phyloP scores from a whole-genome alignment of 768 basidiomycete genomes.

The Omphalotus guepiniiformis region DNA sequence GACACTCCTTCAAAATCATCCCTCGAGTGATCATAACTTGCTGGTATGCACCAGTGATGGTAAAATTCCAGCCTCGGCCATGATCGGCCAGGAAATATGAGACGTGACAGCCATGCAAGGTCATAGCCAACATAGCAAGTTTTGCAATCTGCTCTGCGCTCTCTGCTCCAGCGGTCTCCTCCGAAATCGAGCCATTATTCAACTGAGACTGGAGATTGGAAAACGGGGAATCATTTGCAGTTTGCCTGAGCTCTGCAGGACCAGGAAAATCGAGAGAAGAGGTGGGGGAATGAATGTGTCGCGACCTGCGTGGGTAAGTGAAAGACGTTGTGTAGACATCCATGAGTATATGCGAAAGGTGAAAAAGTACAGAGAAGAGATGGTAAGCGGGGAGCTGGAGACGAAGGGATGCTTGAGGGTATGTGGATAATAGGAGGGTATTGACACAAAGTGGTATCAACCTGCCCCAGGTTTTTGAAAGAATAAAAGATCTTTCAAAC shows the following conservation, averaged over 20 bases:
- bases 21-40: slow-evolving; percentile 90
- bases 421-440: slow-evolving; percentile 43
- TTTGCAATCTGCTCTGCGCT: slow-evolving; percentile 21
- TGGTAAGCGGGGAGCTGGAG: slow-evolving; percentile 15
- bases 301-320: slow-evolving; percentile 82
- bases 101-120: slow-evolving; percentile 78
- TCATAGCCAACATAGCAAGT: slow-evolving; percentile 74
- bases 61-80: slow-evolving; percentile 80
- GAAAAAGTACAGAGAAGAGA: slow-evolving; percentile 17
- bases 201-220: slow-evolving; percentile 29
- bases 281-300: slow-evolving; percentile 59
- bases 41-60: slow-evolving; percentile 86
- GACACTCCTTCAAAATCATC: slow-evolving; percentile 85
- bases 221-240: slow-evolving; percentile 36
- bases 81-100: slow-evolving; percentile 73
- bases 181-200: slow-evolving; percentile 18
- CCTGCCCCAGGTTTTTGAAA: slow-evolving; percentile 27
- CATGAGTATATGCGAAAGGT: slow-evolving; percentile 45
- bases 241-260: slow-evolving; percentile 38
- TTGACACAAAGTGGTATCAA: slow-evolving; percentile 51
- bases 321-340: slow-evolving; percentile 96
- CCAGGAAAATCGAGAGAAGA: slow-evolving; percentile 60
- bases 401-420: slow-evolving; percentile 27
- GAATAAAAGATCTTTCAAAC: slow-evolving; percentile 18
- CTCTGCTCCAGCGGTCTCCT: slow-evolving; percentile 15